These are phyloP conservation scores for Pyricularia grisea DNA, from an alignment of 2,329 filamentous ascomycete genomes.

Conservation along the genomic window DNA sequence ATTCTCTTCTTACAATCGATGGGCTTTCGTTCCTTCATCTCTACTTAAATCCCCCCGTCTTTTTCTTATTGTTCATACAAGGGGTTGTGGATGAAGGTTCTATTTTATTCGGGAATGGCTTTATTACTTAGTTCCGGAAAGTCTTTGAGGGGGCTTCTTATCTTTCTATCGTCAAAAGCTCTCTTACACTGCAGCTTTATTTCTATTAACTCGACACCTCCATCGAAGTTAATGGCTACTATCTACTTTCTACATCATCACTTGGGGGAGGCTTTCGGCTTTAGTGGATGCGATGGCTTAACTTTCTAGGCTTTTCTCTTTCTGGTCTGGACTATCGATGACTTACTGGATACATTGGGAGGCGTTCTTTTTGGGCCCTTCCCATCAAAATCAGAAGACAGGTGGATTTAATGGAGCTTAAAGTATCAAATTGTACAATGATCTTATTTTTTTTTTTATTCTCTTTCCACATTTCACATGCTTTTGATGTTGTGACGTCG, in stretches of 20 bases:
- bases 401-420: neutral
- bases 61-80: neutral
- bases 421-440: neutral
- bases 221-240: neutral
- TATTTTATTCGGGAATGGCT: neutral
- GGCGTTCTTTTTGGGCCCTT: neutral
- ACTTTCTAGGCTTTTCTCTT: neutral
- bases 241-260: neutral
- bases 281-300: neutral
- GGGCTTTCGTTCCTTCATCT: neutral
- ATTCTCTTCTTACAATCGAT: neutral
- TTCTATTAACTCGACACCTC: neutral
- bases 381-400: neutral
- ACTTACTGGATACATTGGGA: neutral
- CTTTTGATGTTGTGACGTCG: neutral
- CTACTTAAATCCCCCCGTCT: neutral
- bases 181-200: neutral
- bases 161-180: neutral
- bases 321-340: neutral
- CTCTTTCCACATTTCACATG: neutral
- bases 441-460: neutral
- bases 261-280: neutral
- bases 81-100: neutral
- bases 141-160: no score
- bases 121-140: neutral